Evolutionary conservation across 2,329 filamentous ascomycete genomes (phyloP).

Genomic region (Zopfia rhizophila): DNA sequence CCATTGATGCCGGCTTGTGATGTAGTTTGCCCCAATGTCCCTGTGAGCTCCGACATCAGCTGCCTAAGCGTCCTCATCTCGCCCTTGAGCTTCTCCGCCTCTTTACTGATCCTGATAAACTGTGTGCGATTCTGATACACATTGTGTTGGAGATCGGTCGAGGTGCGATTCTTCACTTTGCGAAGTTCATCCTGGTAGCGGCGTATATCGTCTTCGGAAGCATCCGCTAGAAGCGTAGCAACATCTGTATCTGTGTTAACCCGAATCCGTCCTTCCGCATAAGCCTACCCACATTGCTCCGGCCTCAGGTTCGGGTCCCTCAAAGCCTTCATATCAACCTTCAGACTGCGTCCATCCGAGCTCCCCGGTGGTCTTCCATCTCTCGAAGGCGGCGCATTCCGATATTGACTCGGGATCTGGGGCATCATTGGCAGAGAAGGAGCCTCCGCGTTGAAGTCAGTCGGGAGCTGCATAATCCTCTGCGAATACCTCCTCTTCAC

Average conservation of each 20-base stretch:
- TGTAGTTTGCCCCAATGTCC: conserved; percentile 58
- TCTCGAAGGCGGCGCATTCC: conserved; percentile 58
- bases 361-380: conserved; percentile 59
- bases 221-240: conserved; percentile 78
- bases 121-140: conserved; percentile 97
- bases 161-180: conserved; percentile 80
- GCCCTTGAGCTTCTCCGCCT: conserved; percentile 95
- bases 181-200: conserved; percentile 81
- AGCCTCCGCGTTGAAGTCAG: conserved; percentile 73
- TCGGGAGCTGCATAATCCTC: conserved; percentile 81
- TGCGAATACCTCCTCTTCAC: conserved; percentile 96
- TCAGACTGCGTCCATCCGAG: conserved; percentile 65
- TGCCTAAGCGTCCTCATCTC: conserved; percentile 93
- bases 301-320: conserved; percentile 81
- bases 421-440: conserved; percentile 74
- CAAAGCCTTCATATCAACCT: conserved; percentile 80
- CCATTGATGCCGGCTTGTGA: conserved; percentile 51
- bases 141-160: conserved; percentile 89
- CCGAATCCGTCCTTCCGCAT: neutral
- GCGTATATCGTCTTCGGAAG: conserved; percentile 85
- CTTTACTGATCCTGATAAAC: conserved; percentile 99
- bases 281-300: conserved; percentile 74
- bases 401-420: conserved; percentile 69
- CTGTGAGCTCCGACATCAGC: conserved; percentile 88
- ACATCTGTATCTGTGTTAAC: conserved; percentile 61